phyloP scores from a whole-genome alignment of 768 basidiomycete species.

The Hygrophorus pudorinus region DNA sequence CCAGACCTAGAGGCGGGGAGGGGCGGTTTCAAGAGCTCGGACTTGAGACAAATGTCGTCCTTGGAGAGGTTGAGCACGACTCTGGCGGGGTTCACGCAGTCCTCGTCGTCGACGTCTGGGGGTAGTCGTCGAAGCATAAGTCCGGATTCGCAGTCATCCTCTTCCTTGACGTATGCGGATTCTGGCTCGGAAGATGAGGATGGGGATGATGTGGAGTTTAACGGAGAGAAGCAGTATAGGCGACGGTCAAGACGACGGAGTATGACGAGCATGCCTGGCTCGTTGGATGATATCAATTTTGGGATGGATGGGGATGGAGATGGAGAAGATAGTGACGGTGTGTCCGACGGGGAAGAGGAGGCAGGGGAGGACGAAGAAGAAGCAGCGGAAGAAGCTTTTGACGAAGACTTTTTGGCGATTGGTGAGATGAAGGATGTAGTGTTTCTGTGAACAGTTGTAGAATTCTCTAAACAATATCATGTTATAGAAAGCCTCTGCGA shows the following conservation, averaged over 20 bases:
- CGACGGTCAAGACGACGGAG: constrained; percentile 45
- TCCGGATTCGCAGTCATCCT: constrained; percentile 46
- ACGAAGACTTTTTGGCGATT: constrained; percentile 70
- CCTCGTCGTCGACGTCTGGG: constrained; percentile 26
- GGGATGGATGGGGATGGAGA: constrained; percentile 47
- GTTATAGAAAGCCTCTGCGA: too few relatives aligned
- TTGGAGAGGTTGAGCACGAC: constrained; percentile 61
- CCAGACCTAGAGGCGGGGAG: constrained; percentile 9
- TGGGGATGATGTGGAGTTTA: constrained; percentile 31
- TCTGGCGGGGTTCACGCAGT: constrained; percentile 37
- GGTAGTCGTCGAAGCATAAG: constrained; percentile 37
- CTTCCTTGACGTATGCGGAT: constrained; percentile 34
- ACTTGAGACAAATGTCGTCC: constrained; percentile 65
- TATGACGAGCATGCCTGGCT: constrained; percentile 82
- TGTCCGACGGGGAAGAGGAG: constrained; percentile 25
- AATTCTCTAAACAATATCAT: constrained; percentile 1
- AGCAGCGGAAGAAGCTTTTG: constrained; percentile 63
- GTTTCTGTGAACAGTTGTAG: constrained; percentile 37
- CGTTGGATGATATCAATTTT: constrained; percentile 55
- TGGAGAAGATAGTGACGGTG: constrained; percentile 22
- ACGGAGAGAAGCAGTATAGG: constrained; percentile 27
- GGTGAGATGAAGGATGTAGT: constrained; percentile 79
- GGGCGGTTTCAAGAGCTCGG: constrained; percentile 25
- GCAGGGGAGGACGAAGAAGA: constrained; percentile 43
- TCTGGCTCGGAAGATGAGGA: constrained; percentile 50